Evolutionary conservation across 495 filamentous ascomycete species (phyloP).

Genomic region (Penicillium maclennaniae): DNA sequence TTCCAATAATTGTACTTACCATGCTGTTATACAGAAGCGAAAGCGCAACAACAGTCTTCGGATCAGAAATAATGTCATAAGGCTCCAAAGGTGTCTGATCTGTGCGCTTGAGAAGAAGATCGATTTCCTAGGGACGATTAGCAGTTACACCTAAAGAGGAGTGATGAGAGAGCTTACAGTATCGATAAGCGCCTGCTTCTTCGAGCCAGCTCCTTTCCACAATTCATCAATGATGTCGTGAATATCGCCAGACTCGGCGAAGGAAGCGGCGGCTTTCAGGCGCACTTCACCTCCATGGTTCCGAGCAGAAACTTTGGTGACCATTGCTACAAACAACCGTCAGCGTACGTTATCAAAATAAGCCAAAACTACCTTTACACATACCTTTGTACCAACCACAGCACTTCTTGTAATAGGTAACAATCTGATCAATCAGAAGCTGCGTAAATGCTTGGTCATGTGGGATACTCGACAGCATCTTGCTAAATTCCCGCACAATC

Average conservation of each 20-base stretch:
- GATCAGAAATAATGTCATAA: slow-evolving; percentile 82
- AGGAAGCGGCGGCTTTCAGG: slow-evolving; percentile 67
- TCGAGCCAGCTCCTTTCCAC: slow-evolving; percentile 42
- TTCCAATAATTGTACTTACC: slow-evolving; percentile 41
- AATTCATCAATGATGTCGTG: slow-evolving; percentile 61
- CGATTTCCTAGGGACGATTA: slow-evolving; percentile 54
- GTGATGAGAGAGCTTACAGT: slow-evolving; percentile 26
- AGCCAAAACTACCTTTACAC: not conserved
- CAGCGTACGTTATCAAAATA: not conserved
- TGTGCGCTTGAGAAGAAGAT: slow-evolving; percentile 59
- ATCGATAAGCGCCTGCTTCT: slow-evolving; percentile 38
- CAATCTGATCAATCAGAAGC: slow-evolving; percentile 84
- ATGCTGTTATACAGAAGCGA: slow-evolving; percentile 93
- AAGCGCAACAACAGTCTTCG: slow-evolving; percentile 75
- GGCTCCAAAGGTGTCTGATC: slow-evolving; percentile 61
- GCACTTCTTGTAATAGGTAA: slow-evolving; percentile 87
- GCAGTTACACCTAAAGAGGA: not conserved
- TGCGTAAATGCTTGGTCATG: slow-evolving; percentile 95
- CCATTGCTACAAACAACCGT: slow-evolving; percentile 31
- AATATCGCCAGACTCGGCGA: slow-evolving; percentile 66
- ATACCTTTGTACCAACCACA: slow-evolving; percentile 80
- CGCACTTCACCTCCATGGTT: slow-evolving; percentile 35
- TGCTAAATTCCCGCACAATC: slow-evolving; percentile 84
- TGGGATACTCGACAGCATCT: slow-evolving; percentile 90
- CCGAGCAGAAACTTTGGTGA: slow-evolving; percentile 40